phyloP scores from a whole-genome alignment of 805 yeast species.

The Pichia kluyveri region DNA sequence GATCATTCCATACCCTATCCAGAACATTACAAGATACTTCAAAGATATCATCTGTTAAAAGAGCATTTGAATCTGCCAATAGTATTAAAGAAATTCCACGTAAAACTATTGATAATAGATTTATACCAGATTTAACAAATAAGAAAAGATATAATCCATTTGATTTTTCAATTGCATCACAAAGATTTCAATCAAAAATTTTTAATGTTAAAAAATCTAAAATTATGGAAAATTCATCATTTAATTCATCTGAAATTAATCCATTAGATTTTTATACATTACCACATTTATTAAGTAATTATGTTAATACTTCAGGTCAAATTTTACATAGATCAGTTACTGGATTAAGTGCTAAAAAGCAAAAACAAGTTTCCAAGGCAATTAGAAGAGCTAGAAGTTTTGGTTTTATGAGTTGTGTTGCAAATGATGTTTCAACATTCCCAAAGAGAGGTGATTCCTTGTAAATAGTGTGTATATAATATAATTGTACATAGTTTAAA shows the following conservation, averaged over 20 bases:
- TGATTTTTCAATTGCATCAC: conserved; percentile 59
- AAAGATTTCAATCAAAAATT: conserved; percentile 39
- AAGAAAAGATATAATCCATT: conserved; percentile 66
- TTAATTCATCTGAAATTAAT: conserved; percentile 39
- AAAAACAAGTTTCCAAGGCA: conserved; percentile 64
- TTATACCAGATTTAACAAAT: conserved; percentile 33
- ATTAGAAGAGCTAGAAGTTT: conserved; percentile 71
- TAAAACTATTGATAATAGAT: conserved; percentile 18
- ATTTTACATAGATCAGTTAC: conserved; percentile 66
- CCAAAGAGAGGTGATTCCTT: conserved; percentile 24
- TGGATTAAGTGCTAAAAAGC: conserved; percentile 58
- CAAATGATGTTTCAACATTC: conserved; percentile 42
- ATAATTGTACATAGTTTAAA: conserved; percentile 3
- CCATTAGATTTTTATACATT: conserved; percentile 65
- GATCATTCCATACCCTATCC: not conserved
- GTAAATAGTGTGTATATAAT: conserved; percentile 2
- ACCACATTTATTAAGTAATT: conserved; percentile 61
- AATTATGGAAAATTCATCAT: conserved; percentile 22
- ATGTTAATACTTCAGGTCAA: conserved; percentile 63
- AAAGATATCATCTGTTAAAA: not conserved
- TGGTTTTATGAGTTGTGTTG: conserved; percentile 73
- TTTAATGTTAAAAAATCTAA: conserved; percentile 9
- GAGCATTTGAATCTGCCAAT: conserved; percentile 4
- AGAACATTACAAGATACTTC: not conserved
- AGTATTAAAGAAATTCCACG: not conserved